Conservation (phyloP, 2,329 filamentous ascomycete genomes). For the Arthroderma sp. region DNA sequence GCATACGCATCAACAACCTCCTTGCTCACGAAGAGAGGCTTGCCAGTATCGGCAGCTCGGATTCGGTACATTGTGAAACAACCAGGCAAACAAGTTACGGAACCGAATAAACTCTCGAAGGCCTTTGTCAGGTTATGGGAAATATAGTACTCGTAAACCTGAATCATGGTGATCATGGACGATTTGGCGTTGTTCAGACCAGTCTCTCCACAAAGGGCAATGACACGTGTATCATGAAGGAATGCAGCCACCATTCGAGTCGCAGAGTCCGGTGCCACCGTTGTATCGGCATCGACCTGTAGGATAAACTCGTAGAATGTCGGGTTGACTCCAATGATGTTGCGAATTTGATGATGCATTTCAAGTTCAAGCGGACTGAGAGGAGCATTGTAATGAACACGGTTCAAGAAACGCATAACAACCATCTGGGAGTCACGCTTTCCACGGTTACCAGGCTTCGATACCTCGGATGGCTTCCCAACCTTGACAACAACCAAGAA, state of each 20-base stretch:
- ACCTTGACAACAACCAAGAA: conserved; percentile 96
- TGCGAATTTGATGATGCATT: conserved; percentile 97
- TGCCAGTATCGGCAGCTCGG: conserved; percentile 83
- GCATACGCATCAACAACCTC: conserved; percentile 81
- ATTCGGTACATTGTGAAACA: conserved; percentile 99
- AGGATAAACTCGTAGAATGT: conserved; percentile 96
- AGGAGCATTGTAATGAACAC: conserved; percentile 89
- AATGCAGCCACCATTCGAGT: conserved; percentile 88
- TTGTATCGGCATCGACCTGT: conserved; percentile 94
- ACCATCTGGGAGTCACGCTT: conserved; percentile 99
- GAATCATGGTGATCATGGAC: conserved; percentile 96
- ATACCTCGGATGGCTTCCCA: conserved; percentile 68
- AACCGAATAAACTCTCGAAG: conserved; percentile 93
- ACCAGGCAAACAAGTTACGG: conserved; percentile 92
- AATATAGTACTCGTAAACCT: conserved; percentile 99
- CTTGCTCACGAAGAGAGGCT: conserved; percentile 88
- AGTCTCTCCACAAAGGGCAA: conserved; percentile 90
- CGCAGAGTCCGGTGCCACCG: conserved; percentile 77
- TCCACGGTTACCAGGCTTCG: conserved; percentile 79
- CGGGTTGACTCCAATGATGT: conserved; percentile 96
- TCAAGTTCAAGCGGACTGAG: conserved; percentile 97
- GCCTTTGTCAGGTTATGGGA: conserved; percentile 95
- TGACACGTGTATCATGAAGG: conserved; percentile 81
- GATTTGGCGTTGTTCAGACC: conserved; percentile 83
- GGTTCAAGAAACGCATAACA: conserved; percentile 97